A percentile compares a stretch with the other conserved stretches of the same genome.
These are phyloP conservation scores for Prunus fruticosa DNA, from an alignment of 306 rosid genomes.

Conservation along the genomic window DNA sequence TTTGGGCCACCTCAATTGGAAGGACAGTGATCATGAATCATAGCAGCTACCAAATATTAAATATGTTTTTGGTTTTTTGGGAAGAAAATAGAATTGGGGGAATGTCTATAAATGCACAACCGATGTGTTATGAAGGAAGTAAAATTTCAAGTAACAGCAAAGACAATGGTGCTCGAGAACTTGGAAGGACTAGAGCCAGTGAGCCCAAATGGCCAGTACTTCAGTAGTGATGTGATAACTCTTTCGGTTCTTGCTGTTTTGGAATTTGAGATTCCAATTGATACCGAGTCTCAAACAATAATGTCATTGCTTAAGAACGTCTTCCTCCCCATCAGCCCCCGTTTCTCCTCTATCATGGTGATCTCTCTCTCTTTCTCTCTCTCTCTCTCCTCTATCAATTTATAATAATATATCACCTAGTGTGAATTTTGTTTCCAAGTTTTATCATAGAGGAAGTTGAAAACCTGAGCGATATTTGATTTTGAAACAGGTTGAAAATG, in stretches of 20 bases:
- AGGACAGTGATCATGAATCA: too few species aligned
- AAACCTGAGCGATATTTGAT: background rate
- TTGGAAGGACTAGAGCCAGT: slow-evolving; percentile 34
- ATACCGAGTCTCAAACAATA: slow-evolving; percentile 11
- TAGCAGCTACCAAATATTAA: too few species aligned
- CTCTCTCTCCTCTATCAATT: background rate
- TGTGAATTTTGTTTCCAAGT: too few species aligned
- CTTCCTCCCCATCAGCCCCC: slow-evolving; percentile 26
- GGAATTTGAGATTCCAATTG: slow-evolving; percentile 44
- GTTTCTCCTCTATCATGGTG: slow-evolving; percentile 52
- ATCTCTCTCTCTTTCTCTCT: background rate
- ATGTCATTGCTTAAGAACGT: slow-evolving; percentile 23
- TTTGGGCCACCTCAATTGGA: too few species aligned
- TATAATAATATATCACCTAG: too few species aligned
- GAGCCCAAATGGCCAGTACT: slow-evolving; percentile 59
- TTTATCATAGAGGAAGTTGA: background rate
- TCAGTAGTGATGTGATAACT: slow-evolving; percentile 36
- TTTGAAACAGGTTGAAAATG: background rate
- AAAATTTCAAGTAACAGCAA: too few species aligned
- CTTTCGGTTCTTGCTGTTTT: slow-evolving; percentile 43
- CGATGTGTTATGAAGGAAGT: too few species aligned
- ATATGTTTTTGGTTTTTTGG: too few species aligned
- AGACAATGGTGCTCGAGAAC: slow-evolving; percentile 2
- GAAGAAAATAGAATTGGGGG: too few species aligned
- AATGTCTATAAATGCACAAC: too few species aligned